Percentiles rank a stretch among this genome's conserved stretches.
Conservation (phyloP, 2,329 filamentous ascomycete species). For the Escovopsis sp. region DNA sequence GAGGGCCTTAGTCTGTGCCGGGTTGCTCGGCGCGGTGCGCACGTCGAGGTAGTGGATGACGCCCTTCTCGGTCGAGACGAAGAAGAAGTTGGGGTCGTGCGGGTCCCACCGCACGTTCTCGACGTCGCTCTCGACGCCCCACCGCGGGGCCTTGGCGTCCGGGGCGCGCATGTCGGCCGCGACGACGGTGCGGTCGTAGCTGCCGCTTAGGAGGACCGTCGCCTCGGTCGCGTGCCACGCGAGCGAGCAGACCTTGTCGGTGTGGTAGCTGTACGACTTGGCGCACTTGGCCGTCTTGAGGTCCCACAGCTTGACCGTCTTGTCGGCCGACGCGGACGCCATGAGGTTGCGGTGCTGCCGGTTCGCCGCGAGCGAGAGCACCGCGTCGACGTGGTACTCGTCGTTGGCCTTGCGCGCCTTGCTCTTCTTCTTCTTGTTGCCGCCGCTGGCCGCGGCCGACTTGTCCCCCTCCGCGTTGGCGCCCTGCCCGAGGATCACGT, state of each 20-base stretch:
- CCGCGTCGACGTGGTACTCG: conserved; percentile 83
- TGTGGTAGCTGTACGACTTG: conserved; percentile 91
- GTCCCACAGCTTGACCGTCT: conserved; percentile 97
- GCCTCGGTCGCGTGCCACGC: conserved; percentile 84
- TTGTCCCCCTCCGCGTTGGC: conserved; percentile 23
- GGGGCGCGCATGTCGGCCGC: conserved; percentile 95
- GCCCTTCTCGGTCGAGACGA: conserved; percentile 82
- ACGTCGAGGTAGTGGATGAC: conserved; percentile 86
- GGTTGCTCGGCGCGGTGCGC: conserved; percentile 57
- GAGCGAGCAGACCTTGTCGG: conserved; percentile 92
- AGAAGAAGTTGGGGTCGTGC: conserved; percentile 87
- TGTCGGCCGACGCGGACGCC: conserved; percentile 88
- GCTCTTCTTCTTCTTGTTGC: conserved; percentile 56
- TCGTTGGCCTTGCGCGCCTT: conserved; percentile 88
- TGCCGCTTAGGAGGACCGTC: conserved; percentile 79
- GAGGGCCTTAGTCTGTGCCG: conserved; percentile 63
- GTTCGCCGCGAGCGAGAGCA: conserved; percentile 84
- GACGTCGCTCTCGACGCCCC: conserved; percentile 92
- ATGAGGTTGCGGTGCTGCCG: conserved; percentile 86
- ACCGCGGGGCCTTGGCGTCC: conserved; percentile 63
- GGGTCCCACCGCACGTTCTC: conserved; percentile 88
- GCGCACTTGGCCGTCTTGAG: conserved; percentile 82
- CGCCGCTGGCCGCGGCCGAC: conserved; percentile 16
- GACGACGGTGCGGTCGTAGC: conserved; percentile 86
- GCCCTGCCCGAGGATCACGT: conserved; percentile 79